These are phyloP conservation scores for Erodium chrysanthum DNA, from an alignment of 441 rosid genomes.

Conservation along the genomic window DNA sequence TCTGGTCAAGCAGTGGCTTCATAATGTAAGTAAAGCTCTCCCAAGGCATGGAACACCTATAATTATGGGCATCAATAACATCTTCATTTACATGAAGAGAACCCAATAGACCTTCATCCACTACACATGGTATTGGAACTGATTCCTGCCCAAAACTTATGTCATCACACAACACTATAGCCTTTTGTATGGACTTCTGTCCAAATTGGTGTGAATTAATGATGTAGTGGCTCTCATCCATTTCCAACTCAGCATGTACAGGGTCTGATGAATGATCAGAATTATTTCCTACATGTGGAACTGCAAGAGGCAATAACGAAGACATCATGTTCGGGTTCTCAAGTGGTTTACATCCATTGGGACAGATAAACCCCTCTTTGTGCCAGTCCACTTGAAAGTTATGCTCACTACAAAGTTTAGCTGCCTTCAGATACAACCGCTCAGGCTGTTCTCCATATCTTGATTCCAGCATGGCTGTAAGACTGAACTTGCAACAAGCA, in stretches of 20 bases:
- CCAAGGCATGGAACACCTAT: conserved; percentile 55
- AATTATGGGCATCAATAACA: conserved; percentile 17
- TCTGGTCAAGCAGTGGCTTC: conserved; percentile 45
- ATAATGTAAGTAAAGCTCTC: conserved; percentile 61
- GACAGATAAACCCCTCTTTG: conserved; percentile 60
- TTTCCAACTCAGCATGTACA: conserved; percentile 40
- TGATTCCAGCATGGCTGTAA: conserved; percentile 61
- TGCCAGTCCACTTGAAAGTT: conserved; percentile 83
- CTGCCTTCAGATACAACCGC: conserved; percentile 74
- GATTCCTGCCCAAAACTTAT: conserved; percentile 81
- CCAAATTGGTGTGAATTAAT: conserved; percentile 52
- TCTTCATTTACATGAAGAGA: conserved; percentile 24
- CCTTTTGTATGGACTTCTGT: conserved; percentile 36
- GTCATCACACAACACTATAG: conserved; percentile 53
- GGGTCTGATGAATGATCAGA: conserved; percentile 25
- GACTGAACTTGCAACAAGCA: conserved; percentile 81
- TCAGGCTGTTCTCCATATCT: conserved; percentile 70
- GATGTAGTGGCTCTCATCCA: conserved; percentile 78
- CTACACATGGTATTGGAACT: conserved; percentile 60
- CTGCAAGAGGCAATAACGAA: conserved; percentile 37
- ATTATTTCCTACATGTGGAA: conserved; percentile 22
- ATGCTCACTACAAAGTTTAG: conserved; percentile 86
- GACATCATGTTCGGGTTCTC: conserved; percentile 30
- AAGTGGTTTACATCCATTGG: conserved; percentile 64
- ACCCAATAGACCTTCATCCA: conserved; percentile 49